Base-by-base conservation (phyloP, 1,139 yeast genomes). In the Chernovozyma sophiae-reginae region DNA sequence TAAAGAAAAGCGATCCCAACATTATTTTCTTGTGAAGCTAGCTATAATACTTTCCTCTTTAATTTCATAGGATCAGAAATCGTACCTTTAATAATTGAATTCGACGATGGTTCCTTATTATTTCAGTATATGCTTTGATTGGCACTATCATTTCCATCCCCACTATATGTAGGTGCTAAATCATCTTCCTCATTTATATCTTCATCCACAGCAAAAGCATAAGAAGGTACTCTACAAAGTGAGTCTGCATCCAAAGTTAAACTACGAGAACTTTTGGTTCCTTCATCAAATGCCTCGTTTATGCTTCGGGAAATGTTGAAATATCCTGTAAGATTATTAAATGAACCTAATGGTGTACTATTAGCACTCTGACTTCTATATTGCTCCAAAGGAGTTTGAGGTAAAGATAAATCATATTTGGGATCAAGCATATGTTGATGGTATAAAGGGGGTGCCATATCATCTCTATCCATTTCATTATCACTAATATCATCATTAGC, bases 391-490 rank as follows among this genome's bases (percentile, higher is more conserved):
- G 74, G 73, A 7, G 68, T 55, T 37, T 60, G 65, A 2, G 69
- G 62, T 18, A 60, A 53, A 25, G 55, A 54, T 33, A 61, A 52
- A 46, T 69, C 74, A 43, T 52, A 69, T 5, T 64, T 43, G 37
- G 58, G 53, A 45, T 70, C 76, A 38, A 49, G 56, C 3, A 58
- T 52, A 34, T 68, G 68, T 35, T 61, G 53, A 34, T 65, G 66
- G 44, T 70, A 70, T 28, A 68, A 36, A 3, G 76, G 75, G 8
- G 74, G 77, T 3, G 73, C 73, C 3, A 46, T 47, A 2, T 55
- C 65, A 23, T 52, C 53, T 12, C 57, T 49, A 35, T 62, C 68
- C 30, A 56, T 54, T 18, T 65, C 65, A 20, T 49, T 46, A 6
- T 45, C 56, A 3, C 44, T 49, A 17, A 32, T 43, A 6, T 42